Evolutionary conservation across 202 grass and related monocot species (phyloP).

Genomic region (Digitaria exilis): DNA sequence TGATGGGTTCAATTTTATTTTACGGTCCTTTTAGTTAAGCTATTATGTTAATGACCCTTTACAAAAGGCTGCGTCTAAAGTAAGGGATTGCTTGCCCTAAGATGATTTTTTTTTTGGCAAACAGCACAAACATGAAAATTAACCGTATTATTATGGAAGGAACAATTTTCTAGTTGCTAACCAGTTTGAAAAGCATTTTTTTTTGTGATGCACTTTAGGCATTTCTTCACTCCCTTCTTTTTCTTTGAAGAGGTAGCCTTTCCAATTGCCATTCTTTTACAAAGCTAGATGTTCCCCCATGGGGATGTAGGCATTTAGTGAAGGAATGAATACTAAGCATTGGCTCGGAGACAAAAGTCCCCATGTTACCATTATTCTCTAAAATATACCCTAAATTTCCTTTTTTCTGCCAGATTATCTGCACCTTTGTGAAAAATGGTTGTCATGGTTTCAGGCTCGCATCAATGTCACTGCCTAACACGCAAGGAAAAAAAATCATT

Average conservation of each 20-base stretch:
- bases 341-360: no score
- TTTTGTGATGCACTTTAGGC: not conserved
- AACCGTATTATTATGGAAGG: no score
- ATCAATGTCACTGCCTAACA: not conserved
- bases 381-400: not conserved
- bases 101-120: not conserved
- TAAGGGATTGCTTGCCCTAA: not conserved
- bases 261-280: not conserved
- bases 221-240: not conserved
- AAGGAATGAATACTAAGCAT: no score
- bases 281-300: not conserved
- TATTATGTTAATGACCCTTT: constrained; percentile 3
- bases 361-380: not conserved
- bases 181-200: not conserved
- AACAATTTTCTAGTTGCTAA: not conserved
- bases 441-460: not conserved
- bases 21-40: not conserved
- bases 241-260: not conserved
- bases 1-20: constrained; percentile 15
- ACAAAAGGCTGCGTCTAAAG: constrained; percentile 1
- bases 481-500: not conserved
- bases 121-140: constrained; percentile 1
- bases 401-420: not conserved
- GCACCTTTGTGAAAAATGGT: not conserved
- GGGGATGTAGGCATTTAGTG: not conserved